Evolutionary conservation across 306 rosid genomes (phyloP), one percentile per base, ranked within the genome.

Genomic region (Vicia faba): DNA sequence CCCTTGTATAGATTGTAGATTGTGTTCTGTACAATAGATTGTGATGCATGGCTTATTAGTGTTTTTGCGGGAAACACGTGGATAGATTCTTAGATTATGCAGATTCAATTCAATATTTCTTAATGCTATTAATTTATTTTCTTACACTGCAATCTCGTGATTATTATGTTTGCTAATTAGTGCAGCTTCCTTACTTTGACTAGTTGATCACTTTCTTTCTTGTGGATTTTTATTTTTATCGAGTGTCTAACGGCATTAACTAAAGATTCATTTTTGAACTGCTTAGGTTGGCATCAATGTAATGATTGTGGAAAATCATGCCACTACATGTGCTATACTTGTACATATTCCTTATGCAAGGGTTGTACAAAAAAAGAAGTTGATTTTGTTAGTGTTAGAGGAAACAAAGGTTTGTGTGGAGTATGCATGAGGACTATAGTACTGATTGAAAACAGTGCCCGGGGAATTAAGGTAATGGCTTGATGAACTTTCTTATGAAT

Each of bases 261-360:
- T 19, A 20, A 64, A 5, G 2, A 2, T 51, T 72, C 18, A 1
- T 76, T 64, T 31, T 79, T 66, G 15, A 68, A 73, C 55, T 44
- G 46, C 72, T 59, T 86, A 95, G 99, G 99, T 64, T 95, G 97
- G 99, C 99, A 95, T 84, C 81, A 91, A 71, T 95, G 99, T 26
- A 95, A 82, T 74, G 43, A 29, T 69, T 95, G 99, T 70, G 87
- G 61, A 78, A 88, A 85, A 79, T 84, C 81, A 20, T 73, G 95
- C 11, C 86, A 88, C 80, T 87, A 88, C 79, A 79, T 87, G 99
- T 95, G 99, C 84, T 95, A 88, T 53, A 95, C 96, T 12, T 95
- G 99, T 81, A 84, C 99, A 1, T 90, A 73, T 91, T 91, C 99
- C 57, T 76, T 87, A 83, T 95, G 99, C 87, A 95, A 85, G 68